Conservation (phyloP, 1,139 yeast species). For the Zygosaccharomyces sapae region DNA sequence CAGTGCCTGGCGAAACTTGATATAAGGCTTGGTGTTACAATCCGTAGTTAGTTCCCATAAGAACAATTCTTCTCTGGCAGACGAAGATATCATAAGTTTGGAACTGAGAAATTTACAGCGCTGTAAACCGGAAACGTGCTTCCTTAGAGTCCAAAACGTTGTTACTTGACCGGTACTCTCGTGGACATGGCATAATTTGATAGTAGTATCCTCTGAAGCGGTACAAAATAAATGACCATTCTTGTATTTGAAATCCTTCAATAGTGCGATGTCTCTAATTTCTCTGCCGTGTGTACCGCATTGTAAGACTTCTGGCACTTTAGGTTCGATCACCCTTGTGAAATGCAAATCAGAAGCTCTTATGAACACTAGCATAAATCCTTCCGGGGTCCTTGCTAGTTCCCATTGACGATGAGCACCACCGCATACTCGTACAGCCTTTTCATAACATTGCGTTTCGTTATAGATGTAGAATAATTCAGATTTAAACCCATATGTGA, state of each 20-base stretch:
- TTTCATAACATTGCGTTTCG: constrained; percentile 70
- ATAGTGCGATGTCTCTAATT: constrained; percentile 60
- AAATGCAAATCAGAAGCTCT: constrained; percentile 48
- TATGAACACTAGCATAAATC: constrained; percentile 46
- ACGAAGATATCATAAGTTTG: constrained; percentile 58
- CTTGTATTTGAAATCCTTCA: constrained; percentile 29
- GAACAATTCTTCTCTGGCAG: constrained; percentile 86
- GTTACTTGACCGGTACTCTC: constrained; percentile 40
- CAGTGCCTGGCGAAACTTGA: constrained; percentile 45
- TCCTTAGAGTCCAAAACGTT: constrained; percentile 60
- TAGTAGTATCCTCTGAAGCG: constrained; percentile 86
- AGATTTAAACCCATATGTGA: constrained; percentile 79
- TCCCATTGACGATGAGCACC: constrained; percentile 89
- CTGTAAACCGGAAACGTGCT: constrained; percentile 87
- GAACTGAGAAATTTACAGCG: constrained; percentile 58
- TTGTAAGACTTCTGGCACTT: constrained; percentile 37
- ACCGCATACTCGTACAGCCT: constrained; percentile 74
- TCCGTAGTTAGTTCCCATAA: constrained; percentile 60
- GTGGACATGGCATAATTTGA: constrained; percentile 50
- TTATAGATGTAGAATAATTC: constrained; percentile 78
- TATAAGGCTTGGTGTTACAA: constrained; percentile 40
- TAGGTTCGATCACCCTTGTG: constrained; percentile 31
- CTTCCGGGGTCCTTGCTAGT: constrained; percentile 20
- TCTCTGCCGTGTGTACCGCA: constrained; percentile 90
- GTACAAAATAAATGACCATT: constrained; percentile 49